Evolutionary conservation across 306 rosid genomes (phyloP).

Genomic region (Fragaria nilgerrensis): DNA sequence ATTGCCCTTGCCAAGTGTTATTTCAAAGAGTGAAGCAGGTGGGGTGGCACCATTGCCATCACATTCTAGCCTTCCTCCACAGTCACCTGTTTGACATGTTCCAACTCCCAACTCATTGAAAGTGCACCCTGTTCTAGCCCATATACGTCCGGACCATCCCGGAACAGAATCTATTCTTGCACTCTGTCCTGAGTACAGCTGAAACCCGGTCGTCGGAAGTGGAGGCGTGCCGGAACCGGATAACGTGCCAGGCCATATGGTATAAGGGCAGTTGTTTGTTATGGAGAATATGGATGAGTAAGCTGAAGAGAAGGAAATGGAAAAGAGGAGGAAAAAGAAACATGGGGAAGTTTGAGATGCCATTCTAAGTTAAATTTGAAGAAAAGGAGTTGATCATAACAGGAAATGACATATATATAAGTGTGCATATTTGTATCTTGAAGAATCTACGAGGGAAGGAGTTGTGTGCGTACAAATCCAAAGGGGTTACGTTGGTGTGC

Average conservation of each 20-base stretch:
- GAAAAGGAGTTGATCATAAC: constrained; percentile 12
- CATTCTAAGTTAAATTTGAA: constrained; percentile 1
- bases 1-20: constrained; percentile 68
- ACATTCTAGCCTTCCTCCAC: constrained; percentile 83
- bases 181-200: constrained; percentile 45
- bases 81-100: constrained; percentile 75
- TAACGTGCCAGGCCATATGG: constrained; percentile 89
- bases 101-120: constrained; percentile 72
- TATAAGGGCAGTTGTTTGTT: constrained; percentile 64
- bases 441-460: constrained; percentile 29
- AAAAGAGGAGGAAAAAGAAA: constrained; percentile 18
- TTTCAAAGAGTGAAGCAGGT: constrained; percentile 82
- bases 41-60: constrained; percentile 82
- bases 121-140: constrained; percentile 93
- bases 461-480: constrained; percentile 34
- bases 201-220: constrained; percentile 63
- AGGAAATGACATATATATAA: neutral
- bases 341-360: constrained; percentile 26
- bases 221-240: constrained; percentile 61
- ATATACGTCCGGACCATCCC: constrained; percentile 88
- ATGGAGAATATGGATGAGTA: constrained; percentile 51
- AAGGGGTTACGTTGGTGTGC: constrained; percentile 40
- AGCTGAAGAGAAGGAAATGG: constrained; percentile 30
- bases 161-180: constrained; percentile 47
- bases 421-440: constrained; percentile 20